Evolutionary conservation across 192 early-diverging fungal species (phyloP).

Genomic region (Backusella liffmaniae): DNA sequence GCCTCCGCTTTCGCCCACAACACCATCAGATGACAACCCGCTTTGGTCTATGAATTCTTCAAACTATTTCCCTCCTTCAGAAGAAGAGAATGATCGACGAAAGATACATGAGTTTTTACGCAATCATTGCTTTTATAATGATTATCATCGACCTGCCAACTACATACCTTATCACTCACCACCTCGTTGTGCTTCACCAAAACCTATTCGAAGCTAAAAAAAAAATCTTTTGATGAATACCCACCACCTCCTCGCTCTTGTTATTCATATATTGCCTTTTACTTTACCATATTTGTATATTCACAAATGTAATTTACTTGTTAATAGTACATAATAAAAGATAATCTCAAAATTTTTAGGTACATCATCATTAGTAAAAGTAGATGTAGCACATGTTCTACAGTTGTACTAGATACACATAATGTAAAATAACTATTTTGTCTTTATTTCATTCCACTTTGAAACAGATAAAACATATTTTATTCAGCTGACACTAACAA

Average conservation of each 20-base stretch:
- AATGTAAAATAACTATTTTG: neutral
- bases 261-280: neutral
- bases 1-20: neutral
- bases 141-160: neutral
- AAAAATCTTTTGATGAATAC: neutral
- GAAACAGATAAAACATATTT: neutral
- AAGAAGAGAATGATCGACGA: neutral
- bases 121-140: neutral
- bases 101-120: neutral
- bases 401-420: neutral
- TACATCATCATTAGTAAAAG: neutral
- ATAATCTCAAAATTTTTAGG: neutral
- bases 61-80: neutral
- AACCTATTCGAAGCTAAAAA: neutral
- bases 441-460: slow-evolving; percentile 4
- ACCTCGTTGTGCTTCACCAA: neutral
- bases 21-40: neutral
- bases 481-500: neutral
- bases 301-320: neutral
- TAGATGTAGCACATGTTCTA: neutral
- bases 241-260: neutral
- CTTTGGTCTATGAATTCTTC: neutral
- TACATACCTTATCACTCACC: slow-evolving; percentile 7
- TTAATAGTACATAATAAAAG: neutral
- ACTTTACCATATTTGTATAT: neutral